These are phyloP conservation scores for Hypoxylon fuscum DNA, from an alignment of 495 filamentous ascomycete species.

Conservation along the genomic window DNA sequence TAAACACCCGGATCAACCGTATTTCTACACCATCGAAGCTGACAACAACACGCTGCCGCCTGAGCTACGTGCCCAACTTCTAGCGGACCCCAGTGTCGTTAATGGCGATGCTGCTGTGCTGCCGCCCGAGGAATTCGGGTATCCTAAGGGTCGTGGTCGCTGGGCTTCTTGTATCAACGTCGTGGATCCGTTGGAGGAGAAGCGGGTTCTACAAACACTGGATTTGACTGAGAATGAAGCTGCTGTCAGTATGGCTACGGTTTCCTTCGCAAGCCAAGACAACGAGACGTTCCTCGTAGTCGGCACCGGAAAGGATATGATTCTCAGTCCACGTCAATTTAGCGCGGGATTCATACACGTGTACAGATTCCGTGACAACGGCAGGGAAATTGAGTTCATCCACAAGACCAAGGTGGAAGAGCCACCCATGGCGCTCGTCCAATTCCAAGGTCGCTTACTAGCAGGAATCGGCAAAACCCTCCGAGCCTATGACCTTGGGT, in stretches of 20 bases:
- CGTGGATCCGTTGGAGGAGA: slow-evolving; percentile 81
- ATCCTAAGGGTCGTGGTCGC: slow-evolving; percentile 80
- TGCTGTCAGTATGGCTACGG: slow-evolving; percentile 83
- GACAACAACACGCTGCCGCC: slow-evolving; percentile 88
- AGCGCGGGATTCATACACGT: slow-evolving; percentile 88
- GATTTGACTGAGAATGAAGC: slow-evolving; percentile 92
- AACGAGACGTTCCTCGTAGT: slow-evolving; percentile 91
- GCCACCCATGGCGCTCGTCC: slow-evolving; percentile 85
- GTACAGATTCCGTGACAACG: slow-evolving; percentile 89
- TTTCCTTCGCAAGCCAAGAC: slow-evolving; percentile 86
- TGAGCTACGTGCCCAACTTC: slow-evolving; percentile 72
- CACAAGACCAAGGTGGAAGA: slow-evolving; percentile 94
- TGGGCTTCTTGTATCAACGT: slow-evolving; percentile 97
- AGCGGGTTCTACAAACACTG: slow-evolving; percentile 75
- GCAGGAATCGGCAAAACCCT: slow-evolving; percentile 85
- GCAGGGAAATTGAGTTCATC: slow-evolving; percentile 87
- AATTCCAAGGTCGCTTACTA: slow-evolving; percentile 90
- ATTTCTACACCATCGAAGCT: slow-evolving; percentile 93
- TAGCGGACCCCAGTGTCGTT: slow-evolving; percentile 69
- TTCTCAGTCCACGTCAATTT: slow-evolving; percentile 75
- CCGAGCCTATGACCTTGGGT: slow-evolving; percentile 88
- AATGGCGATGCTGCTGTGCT: slow-evolving; percentile 76
- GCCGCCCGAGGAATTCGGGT: slow-evolving; percentile 87
- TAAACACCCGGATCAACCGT: slow-evolving; percentile 83
- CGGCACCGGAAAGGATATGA: slow-evolving; percentile 91